Evolutionary conservation across 1,284 basidiomycete species (phyloP), one percentile per base, ranked within the genome.

Genomic region (Stygiomarasmius scandens): DNA sequence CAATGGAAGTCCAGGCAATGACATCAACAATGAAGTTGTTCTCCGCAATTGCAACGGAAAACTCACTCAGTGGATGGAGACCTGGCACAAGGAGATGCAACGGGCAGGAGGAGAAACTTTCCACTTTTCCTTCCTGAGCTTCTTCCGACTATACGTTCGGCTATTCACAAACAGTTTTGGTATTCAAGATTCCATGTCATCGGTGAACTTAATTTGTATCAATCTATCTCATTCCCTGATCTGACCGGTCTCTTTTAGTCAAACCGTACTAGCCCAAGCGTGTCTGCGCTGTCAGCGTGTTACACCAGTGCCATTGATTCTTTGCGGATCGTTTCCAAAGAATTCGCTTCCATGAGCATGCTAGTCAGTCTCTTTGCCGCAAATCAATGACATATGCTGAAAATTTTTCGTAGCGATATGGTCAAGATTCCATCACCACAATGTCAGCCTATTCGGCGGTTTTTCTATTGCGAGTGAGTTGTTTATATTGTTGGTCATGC

Each of bases 371-470:
- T 3, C 14, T 25, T 45, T 47, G 50, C 4, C 22, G 43, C 48
- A 38, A n/a, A 22, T 43, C 34, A 23, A 2, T 54, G 41, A 51
- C 29, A 23, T 44, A 46, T 58, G 29, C 38, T 22, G 56, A 52
- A 32, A 34, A 45, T 38, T 49, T 41, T 32, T 57, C 56, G 16
- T 67, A 92, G 90, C 86, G 86, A 53, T 93, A 93, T 64, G 83
- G 87, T 9, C 91, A 93, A 73, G 91, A 93, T 66, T 86, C 88
- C 3, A 84, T 90, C 59, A 86, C 87, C 3, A 82, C 89, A 47
- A 93, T 93, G 90, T 89, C 88, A 14, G 91, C 90, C 16, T 93
- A 93, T 66, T 84, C 87, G 56, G 89, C 90, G 20, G 85, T 93
- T 41, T 87, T 90, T 67, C 72, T 93, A 55, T 73, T 93, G 56